These are phyloP conservation scores for Pelagophyceae sp. DNA, from an alignment of 352 stramenopile species.

Conservation along the genomic window DNA sequence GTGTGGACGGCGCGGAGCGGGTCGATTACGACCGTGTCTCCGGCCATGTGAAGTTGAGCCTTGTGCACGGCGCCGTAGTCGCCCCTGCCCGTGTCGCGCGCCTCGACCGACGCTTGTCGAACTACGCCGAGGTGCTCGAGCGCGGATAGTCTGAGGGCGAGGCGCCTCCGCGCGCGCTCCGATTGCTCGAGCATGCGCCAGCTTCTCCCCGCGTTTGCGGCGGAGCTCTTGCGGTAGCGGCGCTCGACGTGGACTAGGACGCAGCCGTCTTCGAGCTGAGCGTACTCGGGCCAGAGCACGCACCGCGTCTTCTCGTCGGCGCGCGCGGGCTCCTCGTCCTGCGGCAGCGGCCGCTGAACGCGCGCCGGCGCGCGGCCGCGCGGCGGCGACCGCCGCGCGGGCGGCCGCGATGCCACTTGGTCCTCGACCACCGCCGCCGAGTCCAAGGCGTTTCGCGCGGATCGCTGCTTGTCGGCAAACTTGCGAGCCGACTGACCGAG, in stretches of 20 bases:
- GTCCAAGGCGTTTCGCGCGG: not conserved
- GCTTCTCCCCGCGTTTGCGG: not conserved
- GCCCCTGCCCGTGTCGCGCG: not conserved
- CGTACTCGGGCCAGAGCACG: constrained; percentile 13
- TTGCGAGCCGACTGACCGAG: not conserved
- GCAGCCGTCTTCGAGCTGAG: not conserved
- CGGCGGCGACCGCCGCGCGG: no score
- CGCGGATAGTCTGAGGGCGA: not conserved
- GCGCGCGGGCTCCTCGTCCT: not conserved
- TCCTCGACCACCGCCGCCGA: no score
- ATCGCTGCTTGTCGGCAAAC: not conserved
- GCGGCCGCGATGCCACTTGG: no score
- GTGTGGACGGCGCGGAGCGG: not conserved
- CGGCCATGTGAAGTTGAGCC: not conserved
- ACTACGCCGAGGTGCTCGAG: not conserved
- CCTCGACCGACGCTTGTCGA: not conserved
- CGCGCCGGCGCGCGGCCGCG: no score
- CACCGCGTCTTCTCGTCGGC: not conserved
- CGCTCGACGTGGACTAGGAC: constrained; percentile 5
- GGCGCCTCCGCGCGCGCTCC: not conserved
- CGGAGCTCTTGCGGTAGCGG: not conserved
- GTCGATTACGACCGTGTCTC: not conserved
- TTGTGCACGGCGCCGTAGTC: not conserved
- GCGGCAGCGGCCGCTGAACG: not conserved
- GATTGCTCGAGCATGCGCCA: not conserved